Evolutionary conservation across 225 moss, liverwort and hornwort genomes (phyloP), one percentile per base, ranked within the genome.

Genomic region (Pleurozium schreberi): DNA sequence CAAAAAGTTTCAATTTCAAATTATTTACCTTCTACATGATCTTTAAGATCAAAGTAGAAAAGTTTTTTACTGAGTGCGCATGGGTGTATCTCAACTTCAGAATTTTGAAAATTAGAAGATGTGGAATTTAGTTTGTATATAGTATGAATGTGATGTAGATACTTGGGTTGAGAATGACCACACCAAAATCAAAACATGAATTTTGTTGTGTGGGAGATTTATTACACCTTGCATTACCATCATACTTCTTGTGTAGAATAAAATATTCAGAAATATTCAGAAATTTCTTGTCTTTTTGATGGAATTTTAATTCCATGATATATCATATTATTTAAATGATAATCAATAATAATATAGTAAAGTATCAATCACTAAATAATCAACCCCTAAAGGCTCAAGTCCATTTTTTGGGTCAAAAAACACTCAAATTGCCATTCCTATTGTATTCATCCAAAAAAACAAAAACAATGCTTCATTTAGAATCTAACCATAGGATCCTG

Each of bases 1-100:
- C 3, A 45, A 73, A 45, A 30, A 11, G 1, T 10, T 30, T 18
- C 6, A 10, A 28, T 45, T 28, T 73, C 17, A 16, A 28, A 71
- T 28, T 45, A 17, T 45, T 73, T 45, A 43, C 17, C 27, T 16
- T 27, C 5, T 10, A 10, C 9, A 71, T 1, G 0, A 27, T 27
- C 5, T 6, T 15, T 5, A 71, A 16, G 3, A 71, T 42, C 27
- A 27, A 43, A 43, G 27, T 15, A 43, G 9, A 1, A 71, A 14
- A 12, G 16, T 11, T 45, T 18, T 11, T 6, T 11, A 18, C 0
- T 47, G 6, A 74, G 10, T 28, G 10, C 18, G 4, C 0, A 2
- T 73, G 18, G 18, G 11, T 3, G 11, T 30, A 47, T 74, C 1
- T 47, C 47, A 47, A 74, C 18, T 30, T 28, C 28, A 45, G 45